Conservation (phyloP, 495 filamentous ascomycete genomes). For the Jackrogersella multiformis region DNA sequence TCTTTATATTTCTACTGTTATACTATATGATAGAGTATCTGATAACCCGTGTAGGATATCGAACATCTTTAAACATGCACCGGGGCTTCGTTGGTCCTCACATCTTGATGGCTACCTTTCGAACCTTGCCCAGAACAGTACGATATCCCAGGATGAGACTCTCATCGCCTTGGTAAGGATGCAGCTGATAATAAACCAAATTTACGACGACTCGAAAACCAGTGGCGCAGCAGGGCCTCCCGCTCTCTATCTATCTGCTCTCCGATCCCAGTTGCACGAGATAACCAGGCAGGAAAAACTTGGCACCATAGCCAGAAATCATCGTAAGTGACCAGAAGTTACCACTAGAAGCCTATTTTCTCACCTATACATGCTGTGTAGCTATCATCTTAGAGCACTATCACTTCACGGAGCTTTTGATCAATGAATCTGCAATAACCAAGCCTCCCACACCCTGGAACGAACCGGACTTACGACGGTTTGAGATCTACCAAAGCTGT, state of each 20-base stretch:
- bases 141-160: conserved; percentile 61
- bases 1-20: background rate
- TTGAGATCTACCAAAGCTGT: conserved; percentile 44
- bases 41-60: conserved; percentile 48
- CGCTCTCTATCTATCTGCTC: conserved; percentile 54
- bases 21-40: background rate
- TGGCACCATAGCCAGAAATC: conserved; percentile 46
- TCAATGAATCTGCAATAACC: conserved; percentile 54
- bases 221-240: conserved; percentile 47
- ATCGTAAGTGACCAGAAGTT: conserved; percentile 50
- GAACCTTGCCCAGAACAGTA: conserved; percentile 54
- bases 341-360: background rate
- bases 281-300: conserved; percentile 47
- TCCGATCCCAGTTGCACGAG: conserved; percentile 55
- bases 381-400: conserved; percentile 52
- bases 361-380: conserved; percentile 15
- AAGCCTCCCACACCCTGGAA: conserved; percentile 17
- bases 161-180: conserved; percentile 60
- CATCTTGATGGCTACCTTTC: conserved; percentile 63
- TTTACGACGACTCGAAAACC: conserved; percentile 41
- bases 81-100: conserved; percentile 61
- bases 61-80: conserved; percentile 55
- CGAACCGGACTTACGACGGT: conserved; percentile 42
- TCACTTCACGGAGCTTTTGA: conserved; percentile 53
- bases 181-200: conserved; percentile 52